Evolutionary conservation across 148 eudicot species (phyloP).

Genomic region (Rhododendron henanense): DNA sequence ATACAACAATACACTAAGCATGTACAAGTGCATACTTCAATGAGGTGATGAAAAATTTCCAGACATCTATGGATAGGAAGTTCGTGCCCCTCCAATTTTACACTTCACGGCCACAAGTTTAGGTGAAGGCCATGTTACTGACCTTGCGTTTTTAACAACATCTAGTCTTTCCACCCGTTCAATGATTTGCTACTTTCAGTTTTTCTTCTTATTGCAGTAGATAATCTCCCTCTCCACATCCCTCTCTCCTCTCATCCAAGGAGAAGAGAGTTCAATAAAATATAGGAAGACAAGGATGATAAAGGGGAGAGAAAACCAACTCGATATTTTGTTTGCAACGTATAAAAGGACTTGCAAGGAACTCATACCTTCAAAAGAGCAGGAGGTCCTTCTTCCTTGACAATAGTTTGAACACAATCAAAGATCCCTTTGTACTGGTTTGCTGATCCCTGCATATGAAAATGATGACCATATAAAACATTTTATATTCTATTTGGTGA

Average conservation of each 20-base stretch:
- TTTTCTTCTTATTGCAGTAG: not conserved
- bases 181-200: not conserved
- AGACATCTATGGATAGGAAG: not conserved
- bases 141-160: not conserved
- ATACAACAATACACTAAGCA: not conserved
- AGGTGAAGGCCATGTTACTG: not conserved
- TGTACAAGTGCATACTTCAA: not conserved
- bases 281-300: not conserved
- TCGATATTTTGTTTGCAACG: not conserved
- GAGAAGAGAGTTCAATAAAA: not conserved
- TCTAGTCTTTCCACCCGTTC: not conserved
- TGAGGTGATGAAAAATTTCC: not conserved
- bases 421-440: conserved; percentile 79
- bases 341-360: not conserved
- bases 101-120: not conserved
- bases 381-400: conserved; percentile 77
- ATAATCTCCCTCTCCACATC: not conserved
- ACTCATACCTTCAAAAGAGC: conserved; percentile 74
- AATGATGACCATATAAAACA: not conserved
- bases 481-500: not conserved
- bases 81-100: not conserved
- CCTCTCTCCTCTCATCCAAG: not conserved
- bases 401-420: conserved; percentile 70
- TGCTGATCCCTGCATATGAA: conserved; percentile 64
- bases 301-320: not conserved